These are phyloP conservation scores for Ceratobasidium sp. DNA, from an alignment of 1,284 basidiomycete genomes.

Conservation along the genomic window DNA sequence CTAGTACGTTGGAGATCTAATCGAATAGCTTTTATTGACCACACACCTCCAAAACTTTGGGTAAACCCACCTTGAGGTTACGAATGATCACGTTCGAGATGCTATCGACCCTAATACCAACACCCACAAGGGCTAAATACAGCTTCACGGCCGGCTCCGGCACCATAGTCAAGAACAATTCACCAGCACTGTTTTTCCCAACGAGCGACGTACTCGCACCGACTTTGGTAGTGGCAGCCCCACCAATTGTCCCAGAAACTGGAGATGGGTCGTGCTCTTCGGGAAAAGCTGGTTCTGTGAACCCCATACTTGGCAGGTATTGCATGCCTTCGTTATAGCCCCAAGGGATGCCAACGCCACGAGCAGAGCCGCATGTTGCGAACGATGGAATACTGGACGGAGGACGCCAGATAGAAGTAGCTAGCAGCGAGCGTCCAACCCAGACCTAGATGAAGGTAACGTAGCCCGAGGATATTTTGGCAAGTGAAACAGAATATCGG, in stretches of 20 bases:
- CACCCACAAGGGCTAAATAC: constrained; percentile 51
- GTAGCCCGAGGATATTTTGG: too few relatives aligned
- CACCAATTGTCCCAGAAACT: constrained; percentile 57
- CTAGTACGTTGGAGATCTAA: constrained; percentile 37
- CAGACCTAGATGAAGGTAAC: too few relatives aligned
- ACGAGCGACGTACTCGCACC: constrained; percentile 58
- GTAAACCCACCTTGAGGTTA: constrained; percentile 57
- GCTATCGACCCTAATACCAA: constrained; percentile 56
- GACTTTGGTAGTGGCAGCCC: constrained; percentile 55
- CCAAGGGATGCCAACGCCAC: too few relatives aligned
- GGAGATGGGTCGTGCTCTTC: too few relatives aligned
- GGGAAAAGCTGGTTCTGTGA: too few relatives aligned
- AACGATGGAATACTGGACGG: too few relatives aligned
- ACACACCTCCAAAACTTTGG: neutral
- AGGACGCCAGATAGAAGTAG: too few relatives aligned
- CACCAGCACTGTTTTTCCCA: constrained; percentile 49
- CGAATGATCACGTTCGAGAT: constrained; percentile 59
- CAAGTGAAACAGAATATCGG: too few relatives aligned
- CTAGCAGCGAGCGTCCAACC: too few relatives aligned
- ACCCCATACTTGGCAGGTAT: too few relatives aligned
- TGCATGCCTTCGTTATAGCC: too few relatives aligned
- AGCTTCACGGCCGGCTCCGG: neutral
- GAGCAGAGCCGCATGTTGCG: too few relatives aligned
- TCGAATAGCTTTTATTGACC: neutral
- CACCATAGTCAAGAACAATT: neutral